A percentile compares a stretch with the other conserved stretches of the same genome.
These are phyloP conservation scores for Tulasnella sp. DNA, from an alignment of 768 basidiomycete species.

Conservation along the genomic window DNA sequence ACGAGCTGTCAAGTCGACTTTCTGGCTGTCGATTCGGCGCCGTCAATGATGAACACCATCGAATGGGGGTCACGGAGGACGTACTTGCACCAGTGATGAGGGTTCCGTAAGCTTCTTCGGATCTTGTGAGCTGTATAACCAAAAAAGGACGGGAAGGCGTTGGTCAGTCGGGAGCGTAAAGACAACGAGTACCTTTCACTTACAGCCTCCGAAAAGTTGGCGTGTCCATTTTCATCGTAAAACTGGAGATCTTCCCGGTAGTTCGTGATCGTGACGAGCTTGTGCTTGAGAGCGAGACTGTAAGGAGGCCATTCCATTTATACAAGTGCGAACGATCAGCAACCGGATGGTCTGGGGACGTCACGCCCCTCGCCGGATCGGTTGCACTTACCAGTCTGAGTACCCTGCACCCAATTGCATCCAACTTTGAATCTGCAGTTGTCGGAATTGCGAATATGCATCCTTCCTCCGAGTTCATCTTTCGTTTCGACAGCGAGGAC, in stretches of 20 bases:
- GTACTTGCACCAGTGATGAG: background rate
- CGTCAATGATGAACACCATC: background rate
- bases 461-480: conserved; percentile 52
- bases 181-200: background rate
- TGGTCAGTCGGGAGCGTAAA: background rate
- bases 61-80: background rate
- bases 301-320: conserved; percentile 40
- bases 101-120: background rate
- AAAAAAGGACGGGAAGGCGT: background rate
- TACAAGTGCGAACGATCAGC: background rate
- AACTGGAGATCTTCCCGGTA: conserved; percentile 15
- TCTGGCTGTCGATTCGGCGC: conserved; percentile 32
- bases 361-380: background rate
- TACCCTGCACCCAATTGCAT: conserved; percentile 40
- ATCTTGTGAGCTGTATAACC: background rate
- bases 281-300: conserved; percentile 35
- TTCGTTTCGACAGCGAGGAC: conserved; percentile 56
- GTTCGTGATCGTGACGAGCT: background rate
- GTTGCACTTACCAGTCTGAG: conserved; percentile 32
- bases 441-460: conserved; percentile 45
- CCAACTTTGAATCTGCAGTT: conserved; percentile 45
- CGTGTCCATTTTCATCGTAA: conserved; percentile 2
- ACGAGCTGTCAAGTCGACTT: conserved; percentile 48
- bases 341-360: background rate
- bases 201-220: background rate